phyloP scores from a whole-genome alignment of 257 asterid species.

The Knoxia roxburghii region DNA sequence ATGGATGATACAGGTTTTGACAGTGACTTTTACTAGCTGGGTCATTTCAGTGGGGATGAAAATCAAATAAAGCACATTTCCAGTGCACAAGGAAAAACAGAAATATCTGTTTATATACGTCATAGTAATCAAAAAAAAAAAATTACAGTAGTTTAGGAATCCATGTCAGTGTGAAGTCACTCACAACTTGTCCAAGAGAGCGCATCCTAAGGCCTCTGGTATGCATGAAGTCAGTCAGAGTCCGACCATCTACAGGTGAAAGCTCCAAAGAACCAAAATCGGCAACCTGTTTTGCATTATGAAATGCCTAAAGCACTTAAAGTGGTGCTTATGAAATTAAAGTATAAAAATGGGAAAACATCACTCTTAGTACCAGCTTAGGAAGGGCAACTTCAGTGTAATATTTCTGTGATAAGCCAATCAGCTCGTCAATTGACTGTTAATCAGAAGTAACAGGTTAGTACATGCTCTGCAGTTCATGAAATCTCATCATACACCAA shows the following conservation, averaged over 20 bases:
- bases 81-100: not conserved
- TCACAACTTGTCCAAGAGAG: constrained; percentile 95
- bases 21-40: not conserved
- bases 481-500: constrained; percentile 5
- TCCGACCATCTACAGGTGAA: constrained; percentile 97
- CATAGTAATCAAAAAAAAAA: constrained; percentile 7
- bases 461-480: constrained; percentile 17
- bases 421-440: constrained; percentile 76
- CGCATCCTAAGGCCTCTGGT: constrained; percentile 99
- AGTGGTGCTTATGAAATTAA: not conserved
- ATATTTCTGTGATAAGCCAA: constrained; percentile 63
- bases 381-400: constrained; percentile 88
- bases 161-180: constrained; percentile 26
- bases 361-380: constrained; percentile 56
- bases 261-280: constrained; percentile 99
- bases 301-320: constrained; percentile 17
- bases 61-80: not conserved
- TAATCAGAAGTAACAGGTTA: constrained; percentile 32
- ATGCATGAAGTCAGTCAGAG: constrained; percentile 97
- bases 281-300: constrained; percentile 63
- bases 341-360: not conserved
- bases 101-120: not conserved
- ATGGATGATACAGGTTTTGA: not conserved
- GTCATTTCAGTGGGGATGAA: not conserved
- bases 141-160: constrained; percentile 4